phyloP scores from a whole-genome alignment of 2,329 filamentous ascomycete genomes.

The Hysterium pulicare region DNA sequence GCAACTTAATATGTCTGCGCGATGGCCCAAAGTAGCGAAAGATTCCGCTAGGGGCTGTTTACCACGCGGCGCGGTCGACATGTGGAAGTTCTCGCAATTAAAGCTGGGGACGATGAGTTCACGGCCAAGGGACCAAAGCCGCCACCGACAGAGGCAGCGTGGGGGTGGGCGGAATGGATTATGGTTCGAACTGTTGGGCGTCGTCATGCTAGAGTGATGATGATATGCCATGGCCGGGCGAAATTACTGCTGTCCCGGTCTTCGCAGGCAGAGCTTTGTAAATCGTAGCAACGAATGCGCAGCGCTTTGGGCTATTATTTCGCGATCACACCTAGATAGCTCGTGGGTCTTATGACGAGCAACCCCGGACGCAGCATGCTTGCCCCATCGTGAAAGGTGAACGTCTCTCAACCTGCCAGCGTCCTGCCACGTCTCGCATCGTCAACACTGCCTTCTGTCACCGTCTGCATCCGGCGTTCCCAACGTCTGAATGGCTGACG shows the following conservation, averaged over 20 bases:
- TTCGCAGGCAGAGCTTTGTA: too few species aligned
- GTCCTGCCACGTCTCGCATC: constrained; percentile 34
- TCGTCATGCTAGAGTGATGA: constrained; percentile 5
- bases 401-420: too few species aligned
- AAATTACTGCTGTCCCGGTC: not conserved
- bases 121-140: constrained; percentile 3
- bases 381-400: too few species aligned
- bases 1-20: not conserved
- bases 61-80: not conserved
- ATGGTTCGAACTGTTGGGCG: not conserved
- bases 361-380: not conserved
- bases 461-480: constrained; percentile 20
- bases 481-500: constrained; percentile 12
- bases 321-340: not conserved
- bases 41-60: not conserved
- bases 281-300: not conserved
- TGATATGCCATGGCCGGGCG: not conserved
- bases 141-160: constrained; percentile 8
- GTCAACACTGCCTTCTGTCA: constrained; percentile 16
- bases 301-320: not conserved
- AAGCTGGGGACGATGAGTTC: not conserved
- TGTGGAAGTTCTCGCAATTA: not conserved
- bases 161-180: constrained; percentile 3
- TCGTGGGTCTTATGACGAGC: constrained; percentile 21
- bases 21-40: not conserved